A percentile compares a stretch with the other conserved stretches of the same genome.
phyloP scores from a whole-genome alignment of 106 monocot species.

The Vanilla planifolia region DNA sequence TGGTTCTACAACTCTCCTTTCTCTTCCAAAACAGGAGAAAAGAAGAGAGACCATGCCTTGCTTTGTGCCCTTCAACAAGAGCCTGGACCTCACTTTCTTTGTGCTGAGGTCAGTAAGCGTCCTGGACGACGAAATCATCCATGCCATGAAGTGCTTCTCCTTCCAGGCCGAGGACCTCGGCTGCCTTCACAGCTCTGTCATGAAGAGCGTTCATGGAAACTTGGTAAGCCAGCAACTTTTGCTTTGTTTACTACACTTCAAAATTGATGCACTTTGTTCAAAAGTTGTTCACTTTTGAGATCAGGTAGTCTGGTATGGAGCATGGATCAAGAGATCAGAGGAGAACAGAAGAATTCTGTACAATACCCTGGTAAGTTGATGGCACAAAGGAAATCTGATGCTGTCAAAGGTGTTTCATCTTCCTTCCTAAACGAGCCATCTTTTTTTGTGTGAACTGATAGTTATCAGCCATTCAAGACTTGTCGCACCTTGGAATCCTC shows the following conservation, averaged over 20 bases:
- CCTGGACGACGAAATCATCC: conserved; percentile 22
- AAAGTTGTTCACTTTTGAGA: too few species aligned
- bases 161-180: conserved; percentile 26
- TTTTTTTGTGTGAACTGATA: too few species aligned
- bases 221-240: too few species aligned
- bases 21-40: too few species aligned
- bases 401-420: too few species aligned
- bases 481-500: conserved; percentile 16
- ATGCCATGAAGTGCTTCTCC: conserved; percentile 24
- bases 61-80: conserved; percentile 22
- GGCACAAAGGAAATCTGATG: too few species aligned
- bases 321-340: conserved; percentile 21
- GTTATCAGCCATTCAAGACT: conserved; percentile 7
- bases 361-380: conserved; percentile 14
- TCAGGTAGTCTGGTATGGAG: conserved; percentile 32
- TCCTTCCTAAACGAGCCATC: too few species aligned
- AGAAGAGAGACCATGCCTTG: conserved; percentile 17
- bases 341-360: conserved; percentile 12
- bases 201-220: conserved; percentile 30
- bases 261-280: too few species aligned
- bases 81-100: conserved; percentile 20
- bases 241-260: too few species aligned
- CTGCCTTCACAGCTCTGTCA: conserved; percentile 17
- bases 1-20: too few species aligned
- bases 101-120: conserved; percentile 9